These are phyloP conservation scores for Chrysoporthe cubensis DNA, from an alignment of 2,329 filamentous ascomycete genomes.

Conservation along the genomic window DNA sequence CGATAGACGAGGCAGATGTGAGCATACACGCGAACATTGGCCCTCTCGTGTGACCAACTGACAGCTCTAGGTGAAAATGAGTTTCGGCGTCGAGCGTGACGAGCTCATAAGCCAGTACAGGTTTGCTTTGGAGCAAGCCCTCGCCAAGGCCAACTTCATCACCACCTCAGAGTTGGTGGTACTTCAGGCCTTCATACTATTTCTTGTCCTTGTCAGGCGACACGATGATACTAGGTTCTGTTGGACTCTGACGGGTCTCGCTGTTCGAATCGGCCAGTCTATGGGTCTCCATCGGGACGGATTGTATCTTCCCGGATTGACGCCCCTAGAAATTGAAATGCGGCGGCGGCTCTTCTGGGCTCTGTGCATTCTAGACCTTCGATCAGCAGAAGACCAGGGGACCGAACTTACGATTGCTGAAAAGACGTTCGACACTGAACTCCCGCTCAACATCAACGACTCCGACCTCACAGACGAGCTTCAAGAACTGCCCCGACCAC, in stretches of 20 bases:
- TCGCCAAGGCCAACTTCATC: constrained; percentile 65
- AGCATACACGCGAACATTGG: constrained; percentile 15
- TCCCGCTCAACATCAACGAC: constrained; percentile 63
- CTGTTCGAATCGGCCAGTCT: constrained; percentile 59
- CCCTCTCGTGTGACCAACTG: neutral
- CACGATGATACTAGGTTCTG: constrained; percentile 58
- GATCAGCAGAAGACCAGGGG: constrained; percentile 64
- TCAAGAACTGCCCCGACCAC: constrained; percentile 49
- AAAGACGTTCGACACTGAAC: constrained; percentile 54
- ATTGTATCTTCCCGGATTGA: constrained; percentile 53
- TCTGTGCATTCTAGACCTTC: constrained; percentile 61
- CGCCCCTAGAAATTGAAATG: constrained; percentile 65
- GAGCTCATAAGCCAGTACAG: constrained; percentile 53
- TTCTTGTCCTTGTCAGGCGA: constrained; percentile 56
- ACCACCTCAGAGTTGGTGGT: constrained; percentile 61
- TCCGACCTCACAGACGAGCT: constrained; percentile 53
- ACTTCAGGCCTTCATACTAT: constrained; percentile 65
- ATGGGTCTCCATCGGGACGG: constrained; percentile 64
- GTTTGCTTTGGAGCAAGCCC: constrained; percentile 60
- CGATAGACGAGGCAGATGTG: constrained; percentile 64
- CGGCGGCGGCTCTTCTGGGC: constrained; percentile 66
- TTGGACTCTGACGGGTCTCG: constrained; percentile 67
- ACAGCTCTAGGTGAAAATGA: constrained; percentile 49
- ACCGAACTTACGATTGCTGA: constrained; percentile 52
- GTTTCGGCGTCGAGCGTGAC: constrained; percentile 54